Conservation (phyloP, 2,329 filamentous ascomycete species). For the Beauveria sp. region DNA sequence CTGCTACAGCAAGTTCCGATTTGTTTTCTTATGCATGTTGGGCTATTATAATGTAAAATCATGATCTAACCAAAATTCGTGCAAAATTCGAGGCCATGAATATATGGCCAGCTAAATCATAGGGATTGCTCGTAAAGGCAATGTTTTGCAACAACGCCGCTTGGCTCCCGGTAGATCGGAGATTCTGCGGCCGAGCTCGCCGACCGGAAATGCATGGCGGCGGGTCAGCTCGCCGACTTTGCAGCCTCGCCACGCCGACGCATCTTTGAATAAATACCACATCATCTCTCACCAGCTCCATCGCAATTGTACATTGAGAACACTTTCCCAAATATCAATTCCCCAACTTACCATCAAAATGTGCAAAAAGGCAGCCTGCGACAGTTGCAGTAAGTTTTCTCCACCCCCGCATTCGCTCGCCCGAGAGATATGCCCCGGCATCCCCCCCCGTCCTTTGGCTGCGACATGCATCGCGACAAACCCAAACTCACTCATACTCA, state of each 20-base stretch:
- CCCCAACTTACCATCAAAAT: slow-evolving; percentile 30
- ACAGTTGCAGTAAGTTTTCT: slow-evolving; percentile 49
- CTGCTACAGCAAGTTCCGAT: no score
- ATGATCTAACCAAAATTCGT: no score
- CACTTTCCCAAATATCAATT: no score
- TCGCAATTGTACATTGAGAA: neutral
- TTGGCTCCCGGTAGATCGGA: neutral
- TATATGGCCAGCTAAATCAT: no score
- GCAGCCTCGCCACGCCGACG: neutral
- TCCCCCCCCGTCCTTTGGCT: no score
- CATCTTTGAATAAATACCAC: neutral
- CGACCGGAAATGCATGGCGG: neutral
- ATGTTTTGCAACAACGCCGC: neutral
- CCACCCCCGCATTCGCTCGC: neutral
- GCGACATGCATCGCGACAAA: neutral
- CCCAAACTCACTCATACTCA: neutral
- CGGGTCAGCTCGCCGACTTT: slow-evolving; percentile 5
- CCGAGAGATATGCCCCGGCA: no score
- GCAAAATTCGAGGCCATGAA: no score
- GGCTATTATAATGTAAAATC: no score
- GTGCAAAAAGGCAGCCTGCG: slow-evolving; percentile 59
- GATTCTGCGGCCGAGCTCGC: neutral
- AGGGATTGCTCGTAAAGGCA: no score
- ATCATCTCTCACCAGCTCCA: neutral
- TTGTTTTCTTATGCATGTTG: no score